These are phyloP conservation scores for Xylaria sp. DNA, from an alignment of 2,329 filamentous ascomycete genomes.

Conservation along the genomic window DNA sequence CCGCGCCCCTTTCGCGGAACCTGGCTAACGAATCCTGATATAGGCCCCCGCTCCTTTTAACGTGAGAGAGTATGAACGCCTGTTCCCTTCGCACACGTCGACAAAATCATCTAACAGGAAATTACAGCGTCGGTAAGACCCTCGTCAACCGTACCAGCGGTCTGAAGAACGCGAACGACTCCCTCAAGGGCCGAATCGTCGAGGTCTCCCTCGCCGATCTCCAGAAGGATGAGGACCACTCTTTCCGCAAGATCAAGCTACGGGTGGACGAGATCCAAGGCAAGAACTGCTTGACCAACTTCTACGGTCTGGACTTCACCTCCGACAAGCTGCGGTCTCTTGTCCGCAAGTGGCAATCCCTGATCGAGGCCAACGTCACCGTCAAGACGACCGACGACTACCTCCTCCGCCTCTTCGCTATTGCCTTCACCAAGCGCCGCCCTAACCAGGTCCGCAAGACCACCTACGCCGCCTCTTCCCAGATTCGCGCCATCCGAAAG, in stretches of 20 bases:
- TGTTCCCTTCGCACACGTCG: conserved; percentile 29
- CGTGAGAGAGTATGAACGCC: conserved; percentile 85
- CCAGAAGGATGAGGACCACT: conserved; percentile 99
- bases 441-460: conserved; percentile 99
- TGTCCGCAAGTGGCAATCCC: conserved; percentile 99
- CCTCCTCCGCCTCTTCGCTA: conserved; percentile 98
- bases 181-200: conserved; percentile 98
- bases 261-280: conserved; percentile 98
- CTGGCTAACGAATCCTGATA: conserved; percentile 45
- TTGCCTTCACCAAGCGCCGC: conserved; percentile 98
- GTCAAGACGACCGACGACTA: conserved; percentile 99
- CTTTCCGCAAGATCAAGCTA: conserved; percentile 99
- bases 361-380: conserved; percentile 99
- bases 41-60: conserved; percentile 95
- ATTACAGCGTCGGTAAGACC: conserved; percentile 94
- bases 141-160: conserved; percentile 99
- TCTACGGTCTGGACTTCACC: conserved; percentile 99
- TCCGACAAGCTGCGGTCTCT: conserved; percentile 99
- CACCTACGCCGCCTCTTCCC: conserved; percentile 95
- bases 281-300: conserved; percentile 99
- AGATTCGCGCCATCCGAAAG: conserved; percentile 97
- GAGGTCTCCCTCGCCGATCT: conserved; percentile 99
- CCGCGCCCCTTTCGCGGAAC: not conserved
- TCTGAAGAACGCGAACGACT: conserved; percentile 99
- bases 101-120: conserved; percentile 44